Evolutionary conservation across 352 stramenopile genomes (phyloP).

Genomic region (Globisporangium polare): DNA sequence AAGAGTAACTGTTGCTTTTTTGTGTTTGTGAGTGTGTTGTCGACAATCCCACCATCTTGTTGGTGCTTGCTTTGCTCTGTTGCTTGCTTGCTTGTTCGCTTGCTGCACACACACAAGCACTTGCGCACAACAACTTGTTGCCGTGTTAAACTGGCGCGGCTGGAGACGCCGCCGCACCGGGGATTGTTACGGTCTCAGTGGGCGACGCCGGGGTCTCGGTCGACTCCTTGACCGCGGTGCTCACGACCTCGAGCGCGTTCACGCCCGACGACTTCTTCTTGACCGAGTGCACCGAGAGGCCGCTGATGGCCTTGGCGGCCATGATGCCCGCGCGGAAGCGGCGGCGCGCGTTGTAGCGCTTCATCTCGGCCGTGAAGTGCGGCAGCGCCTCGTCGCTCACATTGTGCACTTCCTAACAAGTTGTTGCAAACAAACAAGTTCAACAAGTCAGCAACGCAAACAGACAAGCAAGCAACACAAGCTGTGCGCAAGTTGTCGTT

Average conservation of each 20-base stretch:
- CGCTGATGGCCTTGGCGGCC: conserved; percentile 68
- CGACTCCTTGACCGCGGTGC: conserved; percentile 17
- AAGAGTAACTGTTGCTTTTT: conserved; percentile 9
- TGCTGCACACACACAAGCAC: background rate
- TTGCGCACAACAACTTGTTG: background rate
- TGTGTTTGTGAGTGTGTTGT: background rate
- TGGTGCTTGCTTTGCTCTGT: background rate
- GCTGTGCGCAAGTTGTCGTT: background rate
- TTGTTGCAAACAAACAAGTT: background rate
- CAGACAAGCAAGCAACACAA: background rate
- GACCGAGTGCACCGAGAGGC: conserved; percentile 23
- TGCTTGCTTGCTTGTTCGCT: background rate
- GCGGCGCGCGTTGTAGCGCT: conserved; percentile 80
- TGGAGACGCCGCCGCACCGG: conserved; percentile 11
- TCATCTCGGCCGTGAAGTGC: conserved; percentile 89
- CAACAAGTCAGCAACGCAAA: background rate
- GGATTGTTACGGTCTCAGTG: background rate
- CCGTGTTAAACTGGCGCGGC: conserved; percentile 10
- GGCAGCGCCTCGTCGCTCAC: conserved; percentile 74
- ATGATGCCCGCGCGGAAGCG: conserved; percentile 81
- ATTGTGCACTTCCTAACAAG: conserved; percentile 47
- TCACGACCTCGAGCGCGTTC: conserved; percentile 27
- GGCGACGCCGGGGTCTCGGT: conserved; percentile 18
- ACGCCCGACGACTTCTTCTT: conserved; percentile 49
- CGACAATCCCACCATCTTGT: conserved; percentile 1